Base-by-base conservation (phyloP, 2,329 filamentous ascomycete species). In the Exophiala dermatitidis region DNA sequence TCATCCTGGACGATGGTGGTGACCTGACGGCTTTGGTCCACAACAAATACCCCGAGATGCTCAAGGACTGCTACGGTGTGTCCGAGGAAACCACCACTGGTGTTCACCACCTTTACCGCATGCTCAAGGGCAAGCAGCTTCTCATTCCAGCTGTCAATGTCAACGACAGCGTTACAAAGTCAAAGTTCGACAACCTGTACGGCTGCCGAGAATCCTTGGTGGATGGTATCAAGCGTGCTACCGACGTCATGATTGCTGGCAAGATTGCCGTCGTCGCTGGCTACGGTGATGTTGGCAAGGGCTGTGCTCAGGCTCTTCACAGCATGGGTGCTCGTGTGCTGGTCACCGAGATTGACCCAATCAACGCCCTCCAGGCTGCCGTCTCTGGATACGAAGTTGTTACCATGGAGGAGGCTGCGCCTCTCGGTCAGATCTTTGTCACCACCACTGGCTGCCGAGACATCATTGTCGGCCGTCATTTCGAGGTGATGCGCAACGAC, bases 151-250 rank as follows among this genome's bases (percentile, higher is more conserved):
- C 91, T 75, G 89, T 97, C 85, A 98, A 98, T 77, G 91, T 98
- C 82, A 97, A 98, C 80, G 91, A 98, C 84, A 90, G 87, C 56
- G 91, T 98, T 72, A 98, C 93, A 76, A 98, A 97, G 86, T 95
- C 90, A 78, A 98, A 98, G 84, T 98, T 98, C 74, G 93, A 97
- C 84, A 98, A 98, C 85, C 79, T 97, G 64, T 98, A 97, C 83
- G 91, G 93, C 71, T 97, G 93, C 89, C 86, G 90, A 73, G 93
- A 97, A 81, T 96, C 91, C 62, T 86, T 98, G 67, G 85, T 98
- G 69, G 93, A 98, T 74, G 93, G 93, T 74, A 97, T 98, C 85
- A 98, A 97, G 88, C 91, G 91, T 79, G 91, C 93, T 67, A 98
- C 93, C 74, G 91, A 98, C 80, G 93, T 97, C 76, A 98, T 98